Evolutionary conservation across 345 rosid species (phyloP).

Genomic region (Capsella bursapastoris): DNA sequence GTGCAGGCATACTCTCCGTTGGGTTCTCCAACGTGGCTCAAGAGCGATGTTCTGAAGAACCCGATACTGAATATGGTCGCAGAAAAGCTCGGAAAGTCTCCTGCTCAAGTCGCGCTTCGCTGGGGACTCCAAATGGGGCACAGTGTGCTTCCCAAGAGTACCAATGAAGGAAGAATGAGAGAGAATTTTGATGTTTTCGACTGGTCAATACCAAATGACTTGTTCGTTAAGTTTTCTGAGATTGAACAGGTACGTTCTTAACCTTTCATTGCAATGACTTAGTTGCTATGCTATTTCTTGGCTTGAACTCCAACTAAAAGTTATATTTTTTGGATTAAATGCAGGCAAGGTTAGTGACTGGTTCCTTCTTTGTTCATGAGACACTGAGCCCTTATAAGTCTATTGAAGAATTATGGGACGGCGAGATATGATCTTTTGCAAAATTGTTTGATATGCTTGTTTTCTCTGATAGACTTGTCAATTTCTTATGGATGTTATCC

Average conservation of each 20-base stretch:
- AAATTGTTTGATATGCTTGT: neutral
- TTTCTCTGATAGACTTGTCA: neutral
- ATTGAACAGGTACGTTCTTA: slow-evolving; percentile 59
- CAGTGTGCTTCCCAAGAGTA: slow-evolving; percentile 88
- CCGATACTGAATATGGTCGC: slow-evolving; percentile 57
- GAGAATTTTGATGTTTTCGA: slow-evolving; percentile 68
- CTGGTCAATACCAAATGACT: slow-evolving; percentile 80
- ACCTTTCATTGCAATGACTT: slow-evolving; percentile 3
- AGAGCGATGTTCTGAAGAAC: slow-evolving; percentile 65
- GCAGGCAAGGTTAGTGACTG: slow-evolving; percentile 65
- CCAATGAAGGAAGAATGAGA: slow-evolving; percentile 62
- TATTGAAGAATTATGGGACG: slow-evolving; percentile 83
- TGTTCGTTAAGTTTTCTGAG: slow-evolving; percentile 61
- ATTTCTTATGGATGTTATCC: slow-evolving; percentile 1
- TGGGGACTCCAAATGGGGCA: slow-evolving; percentile 93
- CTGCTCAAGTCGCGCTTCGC: slow-evolving; percentile 80
- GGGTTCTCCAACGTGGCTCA: slow-evolving; percentile 75
- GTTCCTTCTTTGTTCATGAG: slow-evolving; percentile 56
- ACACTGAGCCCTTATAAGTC: slow-evolving; percentile 59
- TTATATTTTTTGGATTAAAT: slow-evolving; percentile 21
- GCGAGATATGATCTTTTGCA: slow-evolving; percentile 59
- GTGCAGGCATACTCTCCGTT: slow-evolving; percentile 75
- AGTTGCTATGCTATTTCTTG: slow-evolving; percentile 1
- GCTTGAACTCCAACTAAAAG: neutral
- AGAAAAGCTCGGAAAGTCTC: slow-evolving; percentile 64